Evolutionary conservation across 371 early-diverging fungal genomes (phyloP), one percentile per base, ranked within the genome.

Genomic region (Capniomyces stellatus): DNA sequence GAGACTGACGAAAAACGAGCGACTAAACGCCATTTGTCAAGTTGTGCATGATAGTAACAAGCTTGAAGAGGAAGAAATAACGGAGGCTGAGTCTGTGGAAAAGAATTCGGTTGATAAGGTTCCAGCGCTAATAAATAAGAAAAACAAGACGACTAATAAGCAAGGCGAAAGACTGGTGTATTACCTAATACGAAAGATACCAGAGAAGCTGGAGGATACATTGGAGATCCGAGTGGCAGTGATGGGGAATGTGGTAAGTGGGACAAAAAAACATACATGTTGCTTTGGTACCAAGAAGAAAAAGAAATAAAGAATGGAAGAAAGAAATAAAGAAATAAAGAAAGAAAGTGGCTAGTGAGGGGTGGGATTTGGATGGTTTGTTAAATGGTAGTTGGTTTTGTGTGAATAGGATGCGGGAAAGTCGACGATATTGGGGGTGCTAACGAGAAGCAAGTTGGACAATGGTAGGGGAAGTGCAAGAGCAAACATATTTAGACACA

Each of bases 391-490:
- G 23, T 40, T 8, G 6, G 4, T 44, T 44, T 44, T 44, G 40
- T 19, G 19, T 40, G 40, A 23, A 4, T 44, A 44, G 46, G 64
- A 63, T 43, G 59, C 65, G 6, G 64, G 64, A 6, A 75, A 91
- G 72, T 84, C 85, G 25, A 92, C 92, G 0, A 67, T 87, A 58
- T 71, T 93, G 25, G 93, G 93, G 29, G 91, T 91, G 3, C 61
- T 93, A 51, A 91, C 92, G 12, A 87, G 85, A 59, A 84, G 87
- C 39, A 75, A 77, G 1, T 71, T 91, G 46, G 93, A 93, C 66
- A 92, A 93, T 66, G 93, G 93, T 19, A 77, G 93, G 40, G 93
- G 94, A 40, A 86, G 81, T 53, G 90, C 90, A 3, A 81, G 94
- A 23, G 74, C 87, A 27, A 86, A 85, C 52, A 70, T 93, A 25